phyloP scores from a whole-genome alignment of 177 flowering plant species.

The Vitis hybrid region DNA sequence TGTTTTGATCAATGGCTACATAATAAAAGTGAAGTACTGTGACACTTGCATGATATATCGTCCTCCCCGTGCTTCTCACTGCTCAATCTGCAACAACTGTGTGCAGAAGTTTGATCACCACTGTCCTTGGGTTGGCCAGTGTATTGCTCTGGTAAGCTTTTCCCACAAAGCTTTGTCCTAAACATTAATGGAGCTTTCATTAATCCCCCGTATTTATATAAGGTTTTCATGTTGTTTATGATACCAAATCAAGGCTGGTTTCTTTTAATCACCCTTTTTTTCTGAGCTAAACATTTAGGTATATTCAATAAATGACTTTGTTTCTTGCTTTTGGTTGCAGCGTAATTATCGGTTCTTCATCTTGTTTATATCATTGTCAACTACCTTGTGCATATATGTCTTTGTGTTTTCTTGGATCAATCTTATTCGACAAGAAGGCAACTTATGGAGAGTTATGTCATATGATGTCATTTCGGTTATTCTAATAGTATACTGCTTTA shows the following conservation, averaged over 20 bases:
- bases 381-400: constrained; percentile 37
- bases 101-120: constrained; percentile 40
- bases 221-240: neutral
- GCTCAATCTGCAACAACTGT: constrained; percentile 46
- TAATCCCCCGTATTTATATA: too few relatives aligned
- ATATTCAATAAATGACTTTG: neutral
- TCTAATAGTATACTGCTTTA: constrained; percentile 40
- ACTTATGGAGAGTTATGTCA: constrained; percentile 24
- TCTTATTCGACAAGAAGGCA: constrained; percentile 20
- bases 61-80: constrained; percentile 42
- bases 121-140: constrained; percentile 50
- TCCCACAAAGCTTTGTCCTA: neutral
- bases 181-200: neutral
- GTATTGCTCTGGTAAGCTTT: constrained; percentile 32
- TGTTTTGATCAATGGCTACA: constrained; percentile 25
- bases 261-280: neutral
- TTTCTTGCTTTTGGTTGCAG: constrained; percentile 17
- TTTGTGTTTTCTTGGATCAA: constrained; percentile 36
- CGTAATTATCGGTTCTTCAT: constrained; percentile 42
- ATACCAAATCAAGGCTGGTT: neutral
- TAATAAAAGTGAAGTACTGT: constrained; percentile 34
- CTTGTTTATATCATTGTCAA: constrained; percentile 35
- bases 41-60: constrained; percentile 39
- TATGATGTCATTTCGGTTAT: constrained; percentile 21
- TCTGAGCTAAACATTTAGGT: neutral